phyloP scores from a whole-genome alignment of 371 early-diverging fungal genomes.

The Circinella minor region DNA sequence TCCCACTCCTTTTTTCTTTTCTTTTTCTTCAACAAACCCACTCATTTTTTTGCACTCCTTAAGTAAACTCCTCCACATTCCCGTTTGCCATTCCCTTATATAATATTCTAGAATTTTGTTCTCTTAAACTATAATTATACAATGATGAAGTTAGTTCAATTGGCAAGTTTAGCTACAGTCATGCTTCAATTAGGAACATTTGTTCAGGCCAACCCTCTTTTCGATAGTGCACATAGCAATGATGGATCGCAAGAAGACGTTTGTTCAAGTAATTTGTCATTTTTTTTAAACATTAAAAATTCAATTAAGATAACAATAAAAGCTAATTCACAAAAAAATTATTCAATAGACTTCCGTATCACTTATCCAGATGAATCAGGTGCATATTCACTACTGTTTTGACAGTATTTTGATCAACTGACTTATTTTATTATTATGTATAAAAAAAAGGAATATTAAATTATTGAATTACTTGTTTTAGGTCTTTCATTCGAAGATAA shows the following conservation, averaged over 20 bases:
- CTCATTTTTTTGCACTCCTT: too few relatives aligned
- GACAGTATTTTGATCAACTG: slow-evolving; percentile 6
- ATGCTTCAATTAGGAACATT: slow-evolving; percentile 42
- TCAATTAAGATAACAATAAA: neutral
- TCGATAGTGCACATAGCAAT: slow-evolving; percentile 31
- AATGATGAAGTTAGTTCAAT: slow-evolving; percentile 39
- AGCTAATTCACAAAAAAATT: neutral
- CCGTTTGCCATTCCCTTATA: too few relatives aligned
- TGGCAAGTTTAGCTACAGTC: slow-evolving; percentile 40
- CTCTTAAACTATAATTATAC: neutral
- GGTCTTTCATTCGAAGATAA: slow-evolving; percentile 39
- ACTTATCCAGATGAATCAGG: slow-evolving; percentile 37
- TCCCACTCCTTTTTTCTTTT: too few relatives aligned
- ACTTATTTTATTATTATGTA: slow-evolving; percentile 3
- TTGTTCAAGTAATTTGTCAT: slow-evolving; percentile 19
- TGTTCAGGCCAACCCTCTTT: slow-evolving; percentile 48
- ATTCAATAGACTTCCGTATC: slow-evolving; percentile 30
- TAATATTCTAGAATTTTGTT: too few relatives aligned
- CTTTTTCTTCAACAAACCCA: too few relatives aligned
- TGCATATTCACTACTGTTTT: neutral
- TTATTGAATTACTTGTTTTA: neutral
- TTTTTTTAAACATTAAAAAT: neutral
- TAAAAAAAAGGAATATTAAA: neutral
- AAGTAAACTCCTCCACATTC: too few relatives aligned
- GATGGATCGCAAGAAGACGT: slow-evolving; percentile 6